A percentile compares a stretch with the other conserved stretches of the same genome.
Conservation (phyloP, 2,329 filamentous ascomycete genomes). For the Decorospora gaudefroyi region DNA sequence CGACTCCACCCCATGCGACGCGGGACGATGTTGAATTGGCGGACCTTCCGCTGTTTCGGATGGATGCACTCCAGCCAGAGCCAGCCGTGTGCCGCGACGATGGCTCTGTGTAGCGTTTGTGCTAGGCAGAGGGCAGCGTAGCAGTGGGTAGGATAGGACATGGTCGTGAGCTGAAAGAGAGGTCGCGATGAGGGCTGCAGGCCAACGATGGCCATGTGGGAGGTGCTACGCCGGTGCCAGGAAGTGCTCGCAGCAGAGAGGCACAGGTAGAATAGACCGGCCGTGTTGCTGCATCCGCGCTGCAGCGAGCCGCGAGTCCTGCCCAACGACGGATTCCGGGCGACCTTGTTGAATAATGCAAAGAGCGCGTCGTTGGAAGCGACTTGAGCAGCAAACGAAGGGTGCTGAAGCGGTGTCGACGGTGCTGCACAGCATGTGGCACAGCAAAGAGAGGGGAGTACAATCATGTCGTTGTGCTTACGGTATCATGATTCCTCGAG, state of each 20-base stretch:
- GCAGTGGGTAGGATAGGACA: constrained; percentile 10
- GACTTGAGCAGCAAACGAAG: constrained; percentile 25
- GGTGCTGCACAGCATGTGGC: constrained; percentile 22
- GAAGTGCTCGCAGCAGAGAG: constrained; percentile 17
- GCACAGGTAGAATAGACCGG: constrained; percentile 30
- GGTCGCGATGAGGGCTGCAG: constrained; percentile 8
- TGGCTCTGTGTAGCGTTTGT: constrained; percentile 27
- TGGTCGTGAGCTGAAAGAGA: constrained; percentile 23
- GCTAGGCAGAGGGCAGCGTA: constrained; percentile 21
- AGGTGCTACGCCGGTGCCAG: constrained; percentile 27
- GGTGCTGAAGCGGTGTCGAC: constrained; percentile 19
- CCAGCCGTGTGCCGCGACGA: constrained; percentile 36
- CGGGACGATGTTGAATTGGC: constrained; percentile 41
- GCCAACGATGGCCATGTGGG: constrained; percentile 27
- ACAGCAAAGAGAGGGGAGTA: constrained; percentile 23
- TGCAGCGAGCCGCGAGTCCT: constrained; percentile 31
- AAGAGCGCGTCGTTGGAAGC: constrained; percentile 5
- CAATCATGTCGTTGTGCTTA: constrained; percentile 14
- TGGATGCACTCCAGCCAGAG: constrained; percentile 20
- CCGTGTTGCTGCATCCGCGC: constrained; percentile 26
- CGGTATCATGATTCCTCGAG: constrained; percentile 9
- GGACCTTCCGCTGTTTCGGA: constrained; percentile 35
- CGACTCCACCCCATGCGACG: constrained; percentile 26
- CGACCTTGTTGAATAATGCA: constrained; percentile 8
- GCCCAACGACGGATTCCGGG: constrained; percentile 26